Base-by-base conservation (phyloP, 257 asterid genomes). In the Leonotis leonurus region DNA sequence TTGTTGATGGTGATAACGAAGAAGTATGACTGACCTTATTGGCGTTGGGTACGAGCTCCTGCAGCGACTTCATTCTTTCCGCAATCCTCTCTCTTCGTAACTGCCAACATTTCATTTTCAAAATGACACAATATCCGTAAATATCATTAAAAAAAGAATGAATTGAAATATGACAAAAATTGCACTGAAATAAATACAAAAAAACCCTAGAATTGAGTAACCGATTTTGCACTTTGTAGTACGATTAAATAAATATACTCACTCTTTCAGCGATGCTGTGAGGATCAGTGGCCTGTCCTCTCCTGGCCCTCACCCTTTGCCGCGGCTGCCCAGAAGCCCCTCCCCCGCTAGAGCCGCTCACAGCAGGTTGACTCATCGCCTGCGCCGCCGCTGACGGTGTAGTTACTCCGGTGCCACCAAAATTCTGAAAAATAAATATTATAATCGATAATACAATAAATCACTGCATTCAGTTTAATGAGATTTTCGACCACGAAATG, bases 201-300 rank as follows among this genome's bases (percentile, higher is more conserved):
- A 10, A 60, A 35, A n/a, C 35, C 63, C 3, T 18, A 56, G n/a
- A n/a, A 63, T 21, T 7, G 10, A 5, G 65, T 12, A 63, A 68
- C 78, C 20, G 65, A 64, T 40, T 62, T 64, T 53, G 76, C 61
- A 54, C 77, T 65, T 70, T 67, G 25, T 25, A 44, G 55, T 69
- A 72, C 60, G 11, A 65, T 53, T 52, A 32, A 58, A 44, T 22
- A 18, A 33, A 21, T 37, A 30, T 40, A 77, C 89, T 48, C 67
- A 91, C 98, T 74, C 98, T 75, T 76, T 91, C 98, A 32, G 98
- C 97, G 36, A 91, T 88, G 77, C 98, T 91, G 80, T 91, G 98
- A 27, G 98, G 98, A 73, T 91, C 98, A 16, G 98, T 91, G 3
- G 98, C 98, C 78, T 91, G 98, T 56, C 98, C 98, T 80, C 98